phyloP scores from a whole-genome alignment of 768 basidiomycete species.

The Flagelloscypha sp. region DNA sequence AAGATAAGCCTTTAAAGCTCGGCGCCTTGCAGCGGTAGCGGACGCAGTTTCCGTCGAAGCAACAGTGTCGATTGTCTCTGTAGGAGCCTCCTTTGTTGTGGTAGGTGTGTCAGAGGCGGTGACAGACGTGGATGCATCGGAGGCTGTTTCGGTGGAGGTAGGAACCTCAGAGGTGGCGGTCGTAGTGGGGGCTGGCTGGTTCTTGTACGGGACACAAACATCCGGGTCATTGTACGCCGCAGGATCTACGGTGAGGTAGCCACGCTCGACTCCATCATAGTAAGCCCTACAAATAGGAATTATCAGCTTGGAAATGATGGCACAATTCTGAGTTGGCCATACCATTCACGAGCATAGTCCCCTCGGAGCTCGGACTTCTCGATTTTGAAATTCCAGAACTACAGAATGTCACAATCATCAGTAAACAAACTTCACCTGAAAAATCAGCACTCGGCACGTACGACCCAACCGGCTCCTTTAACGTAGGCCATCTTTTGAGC shows the following conservation, averaged over 20 bases:
- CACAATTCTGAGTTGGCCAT: constrained; percentile 7
- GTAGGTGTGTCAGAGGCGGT: too few species aligned
- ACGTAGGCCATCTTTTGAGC: constrained; percentile 64
- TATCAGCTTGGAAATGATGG: background rate
- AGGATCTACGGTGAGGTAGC: constrained; percentile 60
- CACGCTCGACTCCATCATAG: constrained; percentile 45
- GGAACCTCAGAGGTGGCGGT: too few species aligned
- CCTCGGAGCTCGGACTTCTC: constrained; percentile 48
- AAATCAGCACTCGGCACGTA: constrained; percentile 25
- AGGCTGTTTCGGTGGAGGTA: too few species aligned
- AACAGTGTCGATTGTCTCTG: too few species aligned
- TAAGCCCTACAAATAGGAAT: constrained; percentile 50
- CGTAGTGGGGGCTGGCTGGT: background rate
- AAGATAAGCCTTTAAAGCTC: too few species aligned
- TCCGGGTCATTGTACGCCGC: constrained; percentile 43
- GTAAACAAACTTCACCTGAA: background rate
- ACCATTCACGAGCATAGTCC: constrained; percentile 58
- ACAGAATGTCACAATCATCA: background rate
- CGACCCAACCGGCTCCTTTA: constrained; percentile 58
- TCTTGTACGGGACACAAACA: constrained; percentile 53
- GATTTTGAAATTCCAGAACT: constrained; percentile 73
- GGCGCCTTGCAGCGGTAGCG: too few species aligned
- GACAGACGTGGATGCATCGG: too few species aligned
- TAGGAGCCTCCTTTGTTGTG: too few species aligned
- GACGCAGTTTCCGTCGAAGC: too few species aligned